phyloP scores from a whole-genome alignment of 148 eudicot species.

The Silene uniflora region DNA sequence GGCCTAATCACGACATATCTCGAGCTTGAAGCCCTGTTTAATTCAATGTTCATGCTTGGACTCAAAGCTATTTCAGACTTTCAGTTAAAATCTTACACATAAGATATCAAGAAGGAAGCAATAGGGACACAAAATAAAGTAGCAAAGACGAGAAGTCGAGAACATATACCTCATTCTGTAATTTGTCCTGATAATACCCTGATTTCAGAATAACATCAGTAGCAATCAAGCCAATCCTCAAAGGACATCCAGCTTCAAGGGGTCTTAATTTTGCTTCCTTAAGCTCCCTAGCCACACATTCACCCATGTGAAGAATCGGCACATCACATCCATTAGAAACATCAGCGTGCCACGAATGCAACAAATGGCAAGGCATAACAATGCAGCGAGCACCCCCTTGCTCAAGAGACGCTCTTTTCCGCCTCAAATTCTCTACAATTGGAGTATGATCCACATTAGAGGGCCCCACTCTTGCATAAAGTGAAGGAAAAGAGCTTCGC shows the following conservation, averaged over 20 bases:
- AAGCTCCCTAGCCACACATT: slow-evolving; percentile 76
- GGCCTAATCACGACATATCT: not conserved
- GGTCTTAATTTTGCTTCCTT: slow-evolving; percentile 73
- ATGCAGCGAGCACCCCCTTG: slow-evolving; percentile 67
- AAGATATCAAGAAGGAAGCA: not conserved
- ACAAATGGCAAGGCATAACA: slow-evolving; percentile 73
- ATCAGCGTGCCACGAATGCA: slow-evolving; percentile 64
- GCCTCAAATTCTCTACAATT: slow-evolving; percentile 42
- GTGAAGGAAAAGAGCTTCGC: slow-evolving; percentile 32
- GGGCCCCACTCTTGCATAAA: slow-evolving; percentile 18
- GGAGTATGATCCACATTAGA: slow-evolving; percentile 29
- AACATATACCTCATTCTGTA: slow-evolving; percentile 60
- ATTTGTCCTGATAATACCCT: slow-evolving; percentile 59
- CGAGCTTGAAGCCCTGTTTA: not conserved
- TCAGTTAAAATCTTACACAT: not conserved
- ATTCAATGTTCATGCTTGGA: not conserved
- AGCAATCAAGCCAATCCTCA: slow-evolving; percentile 60
- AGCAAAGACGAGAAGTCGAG: not conserved
- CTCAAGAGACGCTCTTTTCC: slow-evolving; percentile 57
- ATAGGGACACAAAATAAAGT: slow-evolving; percentile 1
- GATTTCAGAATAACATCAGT: slow-evolving; percentile 40
- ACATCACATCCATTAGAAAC: slow-evolving; percentile 50
- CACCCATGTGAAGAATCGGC: slow-evolving; percentile 71
- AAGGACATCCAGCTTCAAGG: slow-evolving; percentile 60
- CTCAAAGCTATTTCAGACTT: not conserved